A percentile compares a stretch with the other conserved stretches of the same genome.
Conservation (phyloP, 2,329 filamentous ascomycete species). For the Apiospora koreana region DNA sequence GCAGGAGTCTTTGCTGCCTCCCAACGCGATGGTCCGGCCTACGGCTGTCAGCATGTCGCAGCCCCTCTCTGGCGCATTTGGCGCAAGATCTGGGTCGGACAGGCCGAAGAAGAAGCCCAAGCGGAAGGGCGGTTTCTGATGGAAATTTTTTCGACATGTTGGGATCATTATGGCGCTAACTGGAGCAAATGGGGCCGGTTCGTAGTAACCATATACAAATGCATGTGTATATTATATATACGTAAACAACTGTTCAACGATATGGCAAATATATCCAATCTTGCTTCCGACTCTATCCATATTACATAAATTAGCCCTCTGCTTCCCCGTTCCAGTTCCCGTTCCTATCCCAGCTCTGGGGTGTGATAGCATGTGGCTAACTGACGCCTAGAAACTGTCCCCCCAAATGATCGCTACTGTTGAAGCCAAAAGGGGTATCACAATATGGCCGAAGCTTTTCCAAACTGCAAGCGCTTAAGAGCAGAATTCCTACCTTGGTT, state of each 20-base stretch:
- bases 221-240: not conserved
- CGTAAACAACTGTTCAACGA: not conserved
- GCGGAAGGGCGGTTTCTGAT: conserved; percentile 31
- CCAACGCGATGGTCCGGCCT: conserved; percentile 7
- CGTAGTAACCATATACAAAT: no score
- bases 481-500: not conserved
- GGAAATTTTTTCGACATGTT: not conserved
- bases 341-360: not conserved
- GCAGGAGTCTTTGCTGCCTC: conserved; percentile 15
- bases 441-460: not conserved
- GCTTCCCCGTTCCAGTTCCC: not conserved
- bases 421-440: not conserved
- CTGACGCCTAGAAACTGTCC: not conserved
- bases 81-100: conserved; percentile 21
- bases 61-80: conserved; percentile 30
- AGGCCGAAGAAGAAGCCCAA: conserved; percentile 32
- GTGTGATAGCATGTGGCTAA: no score
- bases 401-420: not conserved
- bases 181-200: not conserved
- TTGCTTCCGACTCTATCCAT: not conserved
- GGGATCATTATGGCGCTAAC: not conserved
- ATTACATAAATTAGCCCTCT: not conserved
- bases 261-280: not conserved
- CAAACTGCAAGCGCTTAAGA: not conserved
- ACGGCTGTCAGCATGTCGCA: conserved; percentile 31